Evolutionary conservation across 2,329 filamentous ascomycete genomes (phyloP), one percentile per base, ranked within the genome.

Genomic region (Fusarium vanettenii): DNA sequence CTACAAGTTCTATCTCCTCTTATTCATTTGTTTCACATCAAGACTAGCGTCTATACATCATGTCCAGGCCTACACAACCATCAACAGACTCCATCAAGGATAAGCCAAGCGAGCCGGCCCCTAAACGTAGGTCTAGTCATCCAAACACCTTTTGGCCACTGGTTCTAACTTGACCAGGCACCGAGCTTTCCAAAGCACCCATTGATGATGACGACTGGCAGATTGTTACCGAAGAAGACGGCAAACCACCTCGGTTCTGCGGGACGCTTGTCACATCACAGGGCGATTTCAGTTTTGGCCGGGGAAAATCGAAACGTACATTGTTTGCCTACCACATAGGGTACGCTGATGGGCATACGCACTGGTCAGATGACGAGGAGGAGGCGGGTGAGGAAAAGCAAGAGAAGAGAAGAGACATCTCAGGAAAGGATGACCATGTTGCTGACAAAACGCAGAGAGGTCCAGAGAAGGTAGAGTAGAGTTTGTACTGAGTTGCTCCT

Each of bases 201-300:
- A 25, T 7, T 2, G n/a, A 27, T 1, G 70, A 71, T 1, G 59
- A 73, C 4, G 71, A 71, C n/a, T 73, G 71, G 71, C 45, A 73
- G 4, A 56, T 74, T 0, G 16, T 73, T 3, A 55, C 22, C 5
- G 56, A 48, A 35, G 60, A 73, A 31, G 71, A 68, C 0, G 10
- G 1, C 16, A 27, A 29, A 4, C 16, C 8, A 5, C 35, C 61
- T 14, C 25, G 50, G 4, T 39, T 59, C 29, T 39, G 33, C 16
- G 56, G 56, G 18, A 59, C 56, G 6, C 22, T 39, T 3, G 18
- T n/a, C 7, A 29, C 22, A 18, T 22, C 13, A 9, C 20, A 33
- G 13, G 18, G 16, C 0, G 10, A 4, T 16, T 39, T 59, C 14
- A 29, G 18, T 37, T 29, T 20, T 8, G 22, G 56, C 1, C 14